phyloP scores from a whole-genome alignment of 2,329 filamentous ascomycete genomes.

The Elsinoe necatrix region DNA sequence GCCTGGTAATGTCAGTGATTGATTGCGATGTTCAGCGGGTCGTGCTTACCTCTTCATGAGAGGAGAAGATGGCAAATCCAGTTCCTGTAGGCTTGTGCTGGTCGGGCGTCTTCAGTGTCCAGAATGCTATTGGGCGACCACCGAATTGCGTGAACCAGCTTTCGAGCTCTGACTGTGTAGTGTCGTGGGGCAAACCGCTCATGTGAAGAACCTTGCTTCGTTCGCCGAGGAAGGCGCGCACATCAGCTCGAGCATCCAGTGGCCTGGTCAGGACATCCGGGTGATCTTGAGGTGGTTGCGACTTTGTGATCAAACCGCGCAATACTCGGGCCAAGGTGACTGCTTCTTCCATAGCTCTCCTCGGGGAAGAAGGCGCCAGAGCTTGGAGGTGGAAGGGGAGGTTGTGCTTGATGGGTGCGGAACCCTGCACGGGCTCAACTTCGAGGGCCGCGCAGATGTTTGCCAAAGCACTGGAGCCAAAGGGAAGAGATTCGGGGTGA shows the following conservation, averaged over 20 bases:
- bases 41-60: conserved; percentile 82
- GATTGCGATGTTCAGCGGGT: neutral
- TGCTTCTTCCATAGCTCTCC: conserved; percentile 94
- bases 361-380: conserved; percentile 85
- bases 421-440: conserved; percentile 94
- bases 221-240: conserved; percentile 90
- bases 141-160: conserved; percentile 99
- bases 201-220: conserved; percentile 97
- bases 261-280: conserved; percentile 89
- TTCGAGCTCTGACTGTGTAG: conserved; percentile 95
- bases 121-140: conserved; percentile 95
- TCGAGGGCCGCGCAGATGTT: conserved; percentile 98
- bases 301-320: conserved; percentile 88
- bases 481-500: conserved; percentile 93
- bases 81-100: conserved; percentile 99
- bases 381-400: conserved; percentile 96
- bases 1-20: conserved; percentile 50
- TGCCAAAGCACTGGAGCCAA: conserved; percentile 86
- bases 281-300: conserved; percentile 83
- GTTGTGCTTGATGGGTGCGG: conserved; percentile 97
- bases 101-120: conserved; percentile 94
- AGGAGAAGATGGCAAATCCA: conserved; percentile 96
- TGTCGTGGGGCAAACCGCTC: conserved; percentile 94
- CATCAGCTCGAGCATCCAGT: conserved; percentile 94
- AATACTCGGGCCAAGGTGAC: conserved; percentile 89